Evolutionary conservation across 2,329 filamentous ascomycete genomes (phyloP).

Genomic region (Colletotrichum sp.): DNA sequence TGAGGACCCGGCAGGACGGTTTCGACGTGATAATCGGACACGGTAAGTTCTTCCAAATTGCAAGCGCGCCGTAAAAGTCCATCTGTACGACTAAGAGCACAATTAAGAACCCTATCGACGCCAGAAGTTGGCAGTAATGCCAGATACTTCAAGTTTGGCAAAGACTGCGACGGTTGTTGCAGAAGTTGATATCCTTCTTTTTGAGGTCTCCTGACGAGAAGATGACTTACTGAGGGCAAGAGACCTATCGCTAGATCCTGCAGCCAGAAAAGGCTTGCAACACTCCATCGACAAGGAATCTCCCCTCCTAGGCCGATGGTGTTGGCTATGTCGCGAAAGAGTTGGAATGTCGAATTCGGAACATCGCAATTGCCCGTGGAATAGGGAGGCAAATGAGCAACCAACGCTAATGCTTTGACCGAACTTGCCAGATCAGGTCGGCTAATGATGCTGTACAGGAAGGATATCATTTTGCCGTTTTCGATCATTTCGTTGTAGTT

Average conservation of each 20-base stretch:
- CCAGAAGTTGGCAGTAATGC: neutral
- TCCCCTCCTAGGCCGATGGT: neutral
- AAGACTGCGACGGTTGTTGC: neutral
- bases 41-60: neutral
- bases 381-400: neutral
- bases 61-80: neutral
- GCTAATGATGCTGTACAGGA: neutral
- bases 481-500: neutral
- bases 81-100: neutral
- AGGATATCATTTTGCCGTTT: neutral
- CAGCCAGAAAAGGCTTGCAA: neutral
- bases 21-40: neutral
- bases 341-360: neutral
- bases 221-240: fast-evolving
- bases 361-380: neutral
- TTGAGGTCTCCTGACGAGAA: neutral
- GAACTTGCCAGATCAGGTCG: neutral
- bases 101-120: neutral
- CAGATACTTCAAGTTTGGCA: neutral
- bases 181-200: neutral
- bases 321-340: fast-evolving
- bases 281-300: neutral
- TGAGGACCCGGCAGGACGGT: neutral
- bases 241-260: neutral
- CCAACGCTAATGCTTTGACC: neutral